phyloP scores from a whole-genome alignment of 2,329 filamentous ascomycete genomes.

The Penicillium sp. region DNA sequence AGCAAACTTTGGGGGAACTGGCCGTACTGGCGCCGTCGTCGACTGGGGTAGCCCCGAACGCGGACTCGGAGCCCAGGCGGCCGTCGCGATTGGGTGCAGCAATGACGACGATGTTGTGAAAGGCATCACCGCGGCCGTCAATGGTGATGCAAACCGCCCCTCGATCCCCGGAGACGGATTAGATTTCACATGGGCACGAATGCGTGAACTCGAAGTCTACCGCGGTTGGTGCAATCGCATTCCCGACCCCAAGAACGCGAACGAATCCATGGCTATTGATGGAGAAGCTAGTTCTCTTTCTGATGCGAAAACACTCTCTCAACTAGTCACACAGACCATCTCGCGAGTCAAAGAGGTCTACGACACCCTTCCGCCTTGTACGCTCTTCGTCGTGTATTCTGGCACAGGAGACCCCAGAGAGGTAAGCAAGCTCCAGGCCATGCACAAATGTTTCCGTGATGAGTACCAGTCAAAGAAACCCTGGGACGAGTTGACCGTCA shows the following conservation, averaged over 20 bases:
- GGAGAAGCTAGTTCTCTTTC: conserved; percentile 19
- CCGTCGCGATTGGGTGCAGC: conserved; percentile 60
- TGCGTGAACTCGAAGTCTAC: conserved; percentile 64
- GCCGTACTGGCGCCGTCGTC: conserved; percentile 64
- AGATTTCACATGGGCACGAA: conserved; percentile 67
- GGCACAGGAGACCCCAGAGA: conserved; percentile 68
- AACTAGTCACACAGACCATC: conserved; percentile 56
- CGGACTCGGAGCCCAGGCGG: conserved; percentile 62
- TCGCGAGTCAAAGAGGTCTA: conserved; percentile 58
- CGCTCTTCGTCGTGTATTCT: conserved; percentile 66
- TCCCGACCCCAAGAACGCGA: conserved; percentile 52
- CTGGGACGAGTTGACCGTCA: conserved; percentile 66
- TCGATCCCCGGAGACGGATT: conserved; percentile 58
- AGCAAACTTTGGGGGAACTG: conserved; percentile 28
- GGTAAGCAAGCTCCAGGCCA: conserved; percentile 58
- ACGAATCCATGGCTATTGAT: conserved; percentile 39
- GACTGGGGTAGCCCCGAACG: conserved; percentile 85
- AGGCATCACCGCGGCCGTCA: conserved; percentile 58
- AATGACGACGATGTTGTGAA: conserved; percentile 63
- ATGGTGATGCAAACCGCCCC: conserved; percentile 50
- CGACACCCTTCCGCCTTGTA: conserved; percentile 61
- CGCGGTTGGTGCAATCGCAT: conserved; percentile 64
- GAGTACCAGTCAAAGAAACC: conserved; percentile 64
- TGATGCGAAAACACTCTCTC: conserved; percentile 43
- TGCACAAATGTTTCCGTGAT: conserved; percentile 60